Percentiles rank a stretch among this genome's conserved stretches.
These are phyloP conservation scores for Sporothrix protearum DNA, from an alignment of 2,329 filamentous ascomycete genomes.

Conservation along the genomic window DNA sequence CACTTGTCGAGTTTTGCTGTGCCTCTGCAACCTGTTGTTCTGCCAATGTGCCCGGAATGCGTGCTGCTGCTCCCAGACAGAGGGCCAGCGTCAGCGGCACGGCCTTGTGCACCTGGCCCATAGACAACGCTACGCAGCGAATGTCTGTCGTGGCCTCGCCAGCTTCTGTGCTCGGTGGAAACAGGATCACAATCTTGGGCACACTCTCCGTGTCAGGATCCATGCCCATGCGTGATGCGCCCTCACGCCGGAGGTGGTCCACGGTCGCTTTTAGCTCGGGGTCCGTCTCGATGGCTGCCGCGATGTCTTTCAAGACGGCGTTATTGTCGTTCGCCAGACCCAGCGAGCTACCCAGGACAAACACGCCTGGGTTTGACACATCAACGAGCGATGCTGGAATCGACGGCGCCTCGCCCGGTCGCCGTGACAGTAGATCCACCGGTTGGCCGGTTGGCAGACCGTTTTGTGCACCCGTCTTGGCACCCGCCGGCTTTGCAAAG, in stretches of 20 bases:
- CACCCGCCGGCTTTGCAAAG: slow-evolving; percentile 41
- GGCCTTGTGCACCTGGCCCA: slow-evolving; percentile 46
- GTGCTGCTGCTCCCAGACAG: slow-evolving; percentile 40
- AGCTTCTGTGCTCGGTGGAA: slow-evolving; percentile 28
- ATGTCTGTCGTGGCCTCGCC: slow-evolving; percentile 36
- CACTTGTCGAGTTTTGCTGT: background rate
- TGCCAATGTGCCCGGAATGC: slow-evolving; percentile 43
- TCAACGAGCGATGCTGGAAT: slow-evolving; percentile 41
- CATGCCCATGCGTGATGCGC: slow-evolving; percentile 41
- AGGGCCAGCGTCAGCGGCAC: slow-evolving; percentile 42
- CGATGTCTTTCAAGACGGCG: slow-evolving; percentile 28
- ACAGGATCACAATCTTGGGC: slow-evolving; percentile 47
- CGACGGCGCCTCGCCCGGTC: slow-evolving; percentile 29
- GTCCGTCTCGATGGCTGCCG: slow-evolving; percentile 35
- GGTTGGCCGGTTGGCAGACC: slow-evolving; percentile 40
- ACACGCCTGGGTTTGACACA: slow-evolving; percentile 43
- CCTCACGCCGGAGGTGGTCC: slow-evolving; percentile 39
- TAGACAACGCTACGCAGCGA: slow-evolving; percentile 45
- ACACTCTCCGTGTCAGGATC: slow-evolving; percentile 39
- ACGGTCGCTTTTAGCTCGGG: slow-evolving; percentile 34
- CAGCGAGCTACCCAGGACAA: slow-evolving; percentile 37
- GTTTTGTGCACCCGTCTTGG: slow-evolving; percentile 39
- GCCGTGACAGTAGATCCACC: slow-evolving; percentile 35
- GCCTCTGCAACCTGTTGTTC: slow-evolving; percentile 32
- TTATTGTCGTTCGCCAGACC: slow-evolving; percentile 27